Evolutionary conservation across 2,329 filamentous ascomycete genomes (phyloP).

Genomic region (Hymenoscyphus fructigenus): DNA sequence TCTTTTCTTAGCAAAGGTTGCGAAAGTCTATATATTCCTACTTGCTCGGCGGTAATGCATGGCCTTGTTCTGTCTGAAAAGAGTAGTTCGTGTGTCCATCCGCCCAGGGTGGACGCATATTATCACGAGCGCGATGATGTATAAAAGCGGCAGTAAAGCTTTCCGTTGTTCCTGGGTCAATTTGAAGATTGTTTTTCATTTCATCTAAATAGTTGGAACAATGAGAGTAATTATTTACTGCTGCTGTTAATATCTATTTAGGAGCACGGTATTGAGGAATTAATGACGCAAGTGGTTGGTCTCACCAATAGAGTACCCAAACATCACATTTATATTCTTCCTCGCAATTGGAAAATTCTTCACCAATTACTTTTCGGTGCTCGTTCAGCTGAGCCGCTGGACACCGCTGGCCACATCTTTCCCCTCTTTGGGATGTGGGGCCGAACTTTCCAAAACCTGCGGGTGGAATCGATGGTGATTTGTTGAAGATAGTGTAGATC

Average conservation of each 20-base stretch:
- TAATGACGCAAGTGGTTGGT: constrained; percentile 1
- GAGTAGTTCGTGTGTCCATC: constrained; percentile 6
- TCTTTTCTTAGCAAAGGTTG: neutral
- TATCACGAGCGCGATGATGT: too few relatives aligned
- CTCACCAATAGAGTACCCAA: too few relatives aligned
- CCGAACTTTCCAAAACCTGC: neutral
- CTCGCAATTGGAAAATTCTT: constrained; percentile 1
- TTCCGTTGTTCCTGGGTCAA: too few relatives aligned
- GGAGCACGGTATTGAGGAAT: too few relatives aligned
- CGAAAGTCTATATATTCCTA: neutral
- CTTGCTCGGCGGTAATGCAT: neutral
- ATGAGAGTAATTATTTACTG: too few relatives aligned
- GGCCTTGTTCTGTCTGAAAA: neutral
- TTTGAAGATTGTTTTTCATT: too few relatives aligned
- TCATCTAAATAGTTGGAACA: too few relatives aligned
- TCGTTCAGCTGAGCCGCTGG: constrained; percentile 8
- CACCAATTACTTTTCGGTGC: neutral
- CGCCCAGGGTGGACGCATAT: too few relatives aligned
- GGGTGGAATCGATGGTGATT: too few relatives aligned
- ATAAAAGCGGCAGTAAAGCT: too few relatives aligned
- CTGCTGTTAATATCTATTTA: too few relatives aligned
- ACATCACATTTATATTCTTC: neutral
- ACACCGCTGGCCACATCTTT: constrained; percentile 17
- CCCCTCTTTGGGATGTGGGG: constrained; percentile 11
- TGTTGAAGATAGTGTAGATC: neutral